These are phyloP conservation scores for Acanthochlamys bracteata DNA, from an alignment of 106 monocot genomes.

Conservation along the genomic window DNA sequence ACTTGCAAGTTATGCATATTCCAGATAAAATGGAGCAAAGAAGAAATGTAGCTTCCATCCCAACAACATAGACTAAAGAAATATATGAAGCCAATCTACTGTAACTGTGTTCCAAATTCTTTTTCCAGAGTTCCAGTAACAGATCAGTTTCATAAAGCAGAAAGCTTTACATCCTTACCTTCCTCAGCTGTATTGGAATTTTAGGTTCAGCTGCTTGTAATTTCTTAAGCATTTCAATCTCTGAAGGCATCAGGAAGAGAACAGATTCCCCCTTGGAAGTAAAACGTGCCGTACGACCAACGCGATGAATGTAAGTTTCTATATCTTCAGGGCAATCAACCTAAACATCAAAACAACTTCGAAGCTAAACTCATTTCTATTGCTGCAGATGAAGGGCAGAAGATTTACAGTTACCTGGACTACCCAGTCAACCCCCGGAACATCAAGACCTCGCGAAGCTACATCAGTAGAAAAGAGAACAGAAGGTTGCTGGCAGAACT, in stretches of 20 bases:
- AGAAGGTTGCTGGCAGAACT: slow-evolving; percentile 70
- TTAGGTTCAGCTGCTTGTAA: slow-evolving; percentile 62
- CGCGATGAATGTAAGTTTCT: slow-evolving; percentile 81
- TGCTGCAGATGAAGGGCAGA: neutral
- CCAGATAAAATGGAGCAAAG: too few species aligned
- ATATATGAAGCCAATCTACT: too few species aligned
- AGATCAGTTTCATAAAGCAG: neutral
- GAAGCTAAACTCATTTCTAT: neutral
- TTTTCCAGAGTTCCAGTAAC: too few species aligned
- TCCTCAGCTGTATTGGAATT: slow-evolving; percentile 74
- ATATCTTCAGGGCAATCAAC: slow-evolving; percentile 96
- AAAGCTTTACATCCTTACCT: slow-evolving; percentile 22
- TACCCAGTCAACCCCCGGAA: slow-evolving; percentile 91
- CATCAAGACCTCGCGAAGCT: slow-evolving; percentile 84
- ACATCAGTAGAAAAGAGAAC: slow-evolving; percentile 92
- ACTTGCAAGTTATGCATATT: too few species aligned
- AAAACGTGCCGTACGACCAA: slow-evolving; percentile 96
- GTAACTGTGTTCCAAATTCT: too few species aligned
- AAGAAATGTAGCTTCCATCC: too few species aligned
- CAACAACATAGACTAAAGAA: too few species aligned
- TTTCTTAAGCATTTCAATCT: slow-evolving; percentile 71
- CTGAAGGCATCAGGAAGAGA: slow-evolving; percentile 72
- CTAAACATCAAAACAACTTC: slow-evolving; percentile 19
- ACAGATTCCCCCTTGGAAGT: slow-evolving; percentile 70
- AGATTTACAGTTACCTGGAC: slow-evolving; percentile 51